phyloP scores from a whole-genome alignment of 805 yeast genomes.

The Candida chauliodis region DNA sequence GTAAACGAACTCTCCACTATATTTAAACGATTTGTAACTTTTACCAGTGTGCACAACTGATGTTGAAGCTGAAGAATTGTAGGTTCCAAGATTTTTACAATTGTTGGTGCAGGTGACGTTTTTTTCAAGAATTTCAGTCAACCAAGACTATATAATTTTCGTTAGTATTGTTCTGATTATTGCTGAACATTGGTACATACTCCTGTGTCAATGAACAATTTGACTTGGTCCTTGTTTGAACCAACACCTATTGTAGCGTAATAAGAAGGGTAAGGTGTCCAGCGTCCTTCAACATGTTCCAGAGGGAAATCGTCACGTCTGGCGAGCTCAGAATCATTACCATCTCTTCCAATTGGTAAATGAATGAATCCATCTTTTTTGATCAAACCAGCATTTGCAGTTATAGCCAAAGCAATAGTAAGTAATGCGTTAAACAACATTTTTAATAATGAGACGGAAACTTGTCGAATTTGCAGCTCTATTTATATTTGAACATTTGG shows the following conservation, averaged over 20 bases:
- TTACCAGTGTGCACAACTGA: background rate
- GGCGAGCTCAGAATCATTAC: background rate
- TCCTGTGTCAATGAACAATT: conserved; percentile 1
- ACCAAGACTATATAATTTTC: conserved; percentile 1
- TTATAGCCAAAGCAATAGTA: conserved; percentile 1
- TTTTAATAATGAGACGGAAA: too few relatives aligned
- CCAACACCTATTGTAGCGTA: background rate
- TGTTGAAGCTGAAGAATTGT: background rate
- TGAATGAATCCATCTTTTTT: conserved; percentile 1
- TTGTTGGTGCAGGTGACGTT: background rate
- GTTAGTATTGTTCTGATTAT: background rate
- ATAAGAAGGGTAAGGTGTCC: background rate
- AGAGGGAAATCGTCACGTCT: background rate
- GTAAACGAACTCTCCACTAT: background rate
- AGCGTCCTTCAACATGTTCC: background rate
- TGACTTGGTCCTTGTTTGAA: conserved; percentile 4
- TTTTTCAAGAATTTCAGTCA: conserved; percentile 1
- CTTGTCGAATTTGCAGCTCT: too few relatives aligned
- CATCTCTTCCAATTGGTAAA: background rate
- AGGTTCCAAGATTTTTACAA: background rate
- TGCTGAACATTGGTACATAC: too few relatives aligned
- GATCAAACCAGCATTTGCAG: background rate
- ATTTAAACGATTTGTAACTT: background rate
- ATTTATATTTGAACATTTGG: too few relatives aligned
- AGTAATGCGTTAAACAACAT: conserved; percentile 1